These are phyloP conservation scores for Hypoxylon sp. DNA, from an alignment of 2,329 filamentous ascomycete species.

Conservation along the genomic window DNA sequence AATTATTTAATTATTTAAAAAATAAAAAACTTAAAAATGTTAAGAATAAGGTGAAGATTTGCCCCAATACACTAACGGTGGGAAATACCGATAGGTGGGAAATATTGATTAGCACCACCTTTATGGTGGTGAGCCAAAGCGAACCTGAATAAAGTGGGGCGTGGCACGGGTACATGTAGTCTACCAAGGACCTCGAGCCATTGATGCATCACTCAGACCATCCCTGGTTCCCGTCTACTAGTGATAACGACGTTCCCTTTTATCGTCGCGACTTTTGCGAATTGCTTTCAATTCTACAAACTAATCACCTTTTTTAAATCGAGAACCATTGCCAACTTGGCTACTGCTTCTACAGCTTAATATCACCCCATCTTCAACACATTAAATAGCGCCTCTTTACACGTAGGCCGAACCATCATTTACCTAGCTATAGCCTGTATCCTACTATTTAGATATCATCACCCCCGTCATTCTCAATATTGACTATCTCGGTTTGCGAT, in stretches of 20 bases:
- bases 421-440: conserved; percentile 17
- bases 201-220: conserved; percentile 35
- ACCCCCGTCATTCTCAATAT: conserved; percentile 10
- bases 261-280: conserved; percentile 26
- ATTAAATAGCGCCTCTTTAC: conserved; percentile 16
- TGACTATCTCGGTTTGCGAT: conserved; percentile 18
- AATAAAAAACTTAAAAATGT: no score
- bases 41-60: no score
- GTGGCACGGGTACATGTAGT: no score
- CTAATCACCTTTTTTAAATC: conserved; percentile 15
- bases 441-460: conserved; percentile 27
- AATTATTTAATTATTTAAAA: no score
- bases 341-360: conserved; percentile 7
- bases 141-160: no score
- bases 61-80: no score
- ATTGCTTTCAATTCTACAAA: conserved; percentile 20
- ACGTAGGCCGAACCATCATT: not conserved
- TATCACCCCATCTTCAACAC: conserved; percentile 1
- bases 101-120: no score
- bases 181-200: conserved; percentile 23
- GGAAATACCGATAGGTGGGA: no score
- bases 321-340: not conserved
- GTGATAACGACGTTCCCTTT: conserved; percentile 36
- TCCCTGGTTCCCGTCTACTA: conserved; percentile 21
- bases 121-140: no score